A percentile compares a stretch with the other conserved stretches of the same genome.
Evolutionary conservation across 345 rosid genomes (phyloP).

Genomic region (Citrus unshiu): DNA sequence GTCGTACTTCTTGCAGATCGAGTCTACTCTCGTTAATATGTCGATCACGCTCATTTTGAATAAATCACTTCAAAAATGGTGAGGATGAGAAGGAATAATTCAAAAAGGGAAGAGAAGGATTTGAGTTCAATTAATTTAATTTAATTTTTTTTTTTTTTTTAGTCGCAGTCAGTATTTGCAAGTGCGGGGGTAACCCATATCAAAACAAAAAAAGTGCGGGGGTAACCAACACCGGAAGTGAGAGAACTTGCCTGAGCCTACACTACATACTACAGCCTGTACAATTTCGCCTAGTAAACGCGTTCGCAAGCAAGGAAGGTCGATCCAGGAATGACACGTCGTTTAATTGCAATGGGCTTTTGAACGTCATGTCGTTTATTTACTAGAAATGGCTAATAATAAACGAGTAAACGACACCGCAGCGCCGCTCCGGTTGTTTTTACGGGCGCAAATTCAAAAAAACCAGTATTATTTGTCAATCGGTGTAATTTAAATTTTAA

Average conservation of each 20-base stretch:
- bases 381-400: not conserved
- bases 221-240: not conserved
- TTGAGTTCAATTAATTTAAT: not conserved
- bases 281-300: not conserved
- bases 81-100: not conserved
- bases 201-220: no score
- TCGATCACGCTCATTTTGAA: constrained; percentile 90
- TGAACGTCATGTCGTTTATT: not conserved
- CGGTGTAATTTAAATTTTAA: no score
- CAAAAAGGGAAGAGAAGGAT: not conserved
- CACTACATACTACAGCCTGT: not conserved
- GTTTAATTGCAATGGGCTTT: not conserved
- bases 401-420: no score
- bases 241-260: no score
- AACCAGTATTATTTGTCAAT: no score
- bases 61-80: not conserved
- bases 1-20: constrained; percentile 95
- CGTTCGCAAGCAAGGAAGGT: not conserved
- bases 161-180: not conserved
- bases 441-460: no score
- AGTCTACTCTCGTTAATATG: constrained; percentile 80
- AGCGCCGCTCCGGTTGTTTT: no score
- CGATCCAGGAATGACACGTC: not conserved
- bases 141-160: not conserved
- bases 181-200: not conserved